Base-by-base conservation (phyloP, 1,139 yeast species). In the Candida frijolesensis region DNA sequence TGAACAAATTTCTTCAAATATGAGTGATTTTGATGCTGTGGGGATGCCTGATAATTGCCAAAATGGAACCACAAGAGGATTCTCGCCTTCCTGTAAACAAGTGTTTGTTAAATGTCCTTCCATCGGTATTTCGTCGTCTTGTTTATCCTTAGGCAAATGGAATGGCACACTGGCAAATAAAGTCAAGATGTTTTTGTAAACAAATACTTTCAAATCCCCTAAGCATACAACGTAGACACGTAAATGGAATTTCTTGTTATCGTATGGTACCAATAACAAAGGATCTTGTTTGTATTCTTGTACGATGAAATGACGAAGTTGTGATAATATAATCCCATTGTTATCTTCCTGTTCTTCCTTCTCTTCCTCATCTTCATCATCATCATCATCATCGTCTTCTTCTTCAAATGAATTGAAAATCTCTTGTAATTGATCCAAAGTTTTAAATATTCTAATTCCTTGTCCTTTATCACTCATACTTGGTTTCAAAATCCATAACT, bases 391-490 rank as follows among this genome's bases (percentile, higher is more conserved):
- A 3, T 78, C 83, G 9, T 79, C 86, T 40, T 82, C 86, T 56
- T 85, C 94, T 59, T 91, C 97, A 67, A 90, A 90, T 6, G 87
- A 84, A 61, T 94, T 87, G 65, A 94, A 94, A 10, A 92, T 85
- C 2, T 69, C 79, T 64, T 92, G 97, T 48, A 94, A 72, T 59
- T 91, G 96, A 11, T 84, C 89, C 33, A 90, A 74, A 0, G 92
- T 85, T 49, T 78, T 78, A 70, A 94, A 94, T 1, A 94, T 68
- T 45, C 97, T 74, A 43, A 94, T 91, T 0, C 99, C 99, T 65
- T 94, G 97, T 10, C 97, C 99, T 63, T 94, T 86, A 62, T 94
- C 99, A 61, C 96, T 87, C 97, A 94, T 91, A 57, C 96, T 85
- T 11, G 99, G 99, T 63, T 94, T 94, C 60, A 94, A 74, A 46